Percentiles rank a stretch among this genome's conserved stretches.
These are phyloP conservation scores for Kwoniella mangroviensis DNA, from an alignment of 768 basidiomycete species.

Conservation along the genomic window DNA sequence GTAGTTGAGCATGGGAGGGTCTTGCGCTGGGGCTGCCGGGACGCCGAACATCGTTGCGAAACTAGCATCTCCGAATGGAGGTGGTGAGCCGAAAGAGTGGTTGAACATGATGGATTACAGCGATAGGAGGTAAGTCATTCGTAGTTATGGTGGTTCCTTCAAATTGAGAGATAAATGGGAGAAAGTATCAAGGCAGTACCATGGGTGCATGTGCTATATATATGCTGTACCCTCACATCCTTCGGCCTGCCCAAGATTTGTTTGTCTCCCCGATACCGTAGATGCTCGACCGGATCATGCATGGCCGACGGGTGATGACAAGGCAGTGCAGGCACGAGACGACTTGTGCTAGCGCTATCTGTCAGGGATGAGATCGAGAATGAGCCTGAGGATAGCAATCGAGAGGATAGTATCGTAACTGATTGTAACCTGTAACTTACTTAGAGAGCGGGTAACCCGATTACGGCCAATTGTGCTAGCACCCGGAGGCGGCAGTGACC, in stretches of 20 bases:
- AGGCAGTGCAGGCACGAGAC: not conserved
- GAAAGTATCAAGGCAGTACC: no score
- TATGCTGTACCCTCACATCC: not conserved
- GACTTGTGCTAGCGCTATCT: not conserved
- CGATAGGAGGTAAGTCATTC: not conserved
- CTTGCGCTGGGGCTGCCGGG: conserved; percentile 17
- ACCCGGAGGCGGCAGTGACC: no score
- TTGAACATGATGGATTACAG: not conserved
- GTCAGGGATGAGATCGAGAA: not conserved
- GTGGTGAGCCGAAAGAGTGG: conserved; percentile 20
- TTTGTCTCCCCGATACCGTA: not conserved
- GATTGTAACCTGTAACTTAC: no score
- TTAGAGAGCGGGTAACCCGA: no score
- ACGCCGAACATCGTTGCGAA: conserved; percentile 14
- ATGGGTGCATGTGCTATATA: not conserved
- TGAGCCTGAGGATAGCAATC: not conserved
- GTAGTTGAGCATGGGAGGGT: conserved; percentile 22
- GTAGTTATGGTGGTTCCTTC: no score
- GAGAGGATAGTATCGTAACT: no score
- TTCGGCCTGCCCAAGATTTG: not conserved
- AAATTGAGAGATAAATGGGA: no score
- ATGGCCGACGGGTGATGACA: not conserved
- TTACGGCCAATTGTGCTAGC: no score
- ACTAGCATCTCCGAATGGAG: conserved; percentile 12
- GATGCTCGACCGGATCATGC: no score